Evolutionary conservation across 2,329 filamentous ascomycete genomes (phyloP), one percentile per base, ranked within the genome.

Genomic region (Fusarium denticulatum): DNA sequence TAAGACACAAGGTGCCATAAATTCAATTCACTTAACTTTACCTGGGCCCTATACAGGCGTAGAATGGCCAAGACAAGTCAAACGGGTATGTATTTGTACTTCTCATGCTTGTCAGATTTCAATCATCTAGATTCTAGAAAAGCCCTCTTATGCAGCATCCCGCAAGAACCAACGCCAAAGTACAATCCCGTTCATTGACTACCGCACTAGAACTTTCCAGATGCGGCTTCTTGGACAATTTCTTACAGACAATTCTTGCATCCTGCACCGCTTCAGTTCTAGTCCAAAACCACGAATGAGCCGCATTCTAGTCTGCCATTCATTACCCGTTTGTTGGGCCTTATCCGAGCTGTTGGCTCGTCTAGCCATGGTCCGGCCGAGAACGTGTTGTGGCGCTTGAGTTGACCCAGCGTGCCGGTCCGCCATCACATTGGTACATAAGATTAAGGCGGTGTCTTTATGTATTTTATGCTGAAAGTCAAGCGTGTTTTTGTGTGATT

Each of bases 371-470:
- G 22, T 43, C 45, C 16, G 37, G 55, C 37, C 47, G 59, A 70
- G 66, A 70, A 70, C 60, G 32, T 60, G 60, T 9, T 32, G 66
- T 64, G 65, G 67, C 65, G 67, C 26, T 59, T 22, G 22, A 39
- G 34, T 46, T 69, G 16, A 52, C 37, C 42, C 37, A 59, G 32
- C 37, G 40, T 53, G 42, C 43, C 42, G 56, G 66, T 43, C 66
- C 60, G 46, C 46, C 47, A 30, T 47, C 34, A 34, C n/a, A 36
- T 32, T 43, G 36, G 34, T 18, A 28, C 30, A 30, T 39, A 56
- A 56, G n/a, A 40, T 26, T 20, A 20, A 26, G 34, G 14, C 18
- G 22, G 32, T 37, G 15, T 46, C 13, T 55, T 34, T 56, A 15
- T 34, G 49, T 47, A 60, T 60, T 32, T 37, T 50, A 36, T 60